Percentiles rank a stretch among this genome's conserved stretches.
phyloP scores from a whole-genome alignment of 257 asterid genomes.

The Anisodus tanguticus region DNA sequence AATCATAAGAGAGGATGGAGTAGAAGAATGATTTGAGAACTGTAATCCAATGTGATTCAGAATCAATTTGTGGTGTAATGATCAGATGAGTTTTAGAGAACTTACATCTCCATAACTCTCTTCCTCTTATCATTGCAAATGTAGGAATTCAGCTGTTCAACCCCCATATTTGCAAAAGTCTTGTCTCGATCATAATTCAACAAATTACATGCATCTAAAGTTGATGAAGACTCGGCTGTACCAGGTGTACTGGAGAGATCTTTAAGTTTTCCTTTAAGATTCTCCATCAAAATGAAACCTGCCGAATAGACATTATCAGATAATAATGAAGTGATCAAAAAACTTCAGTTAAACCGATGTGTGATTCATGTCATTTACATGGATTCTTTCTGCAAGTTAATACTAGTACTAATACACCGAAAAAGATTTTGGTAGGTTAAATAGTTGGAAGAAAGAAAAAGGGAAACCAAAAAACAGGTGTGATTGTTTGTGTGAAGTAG shows the following conservation, averaged over 20 bases:
- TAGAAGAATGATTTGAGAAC: neutral
- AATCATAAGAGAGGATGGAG: neutral
- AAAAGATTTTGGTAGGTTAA: neutral
- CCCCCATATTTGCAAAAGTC: conserved; percentile 45
- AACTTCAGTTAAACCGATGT: neutral
- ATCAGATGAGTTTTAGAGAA: conserved; percentile 22
- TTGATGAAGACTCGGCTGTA: conserved; percentile 13
- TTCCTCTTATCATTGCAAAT: conserved; percentile 52
- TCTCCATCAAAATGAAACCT: conserved; percentile 58
- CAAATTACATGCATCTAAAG: conserved; percentile 42
- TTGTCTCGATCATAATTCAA: conserved; percentile 41
- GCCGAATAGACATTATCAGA: conserved; percentile 22
- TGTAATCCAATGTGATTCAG: neutral
- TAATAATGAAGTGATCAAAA: neutral
- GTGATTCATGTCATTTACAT: conserved; percentile 7
- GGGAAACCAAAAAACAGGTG: neutral
- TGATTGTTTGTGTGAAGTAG: neutral
- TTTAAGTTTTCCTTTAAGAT: conserved; percentile 51
- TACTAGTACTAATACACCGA: neutral
- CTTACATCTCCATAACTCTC: conserved; percentile 58
- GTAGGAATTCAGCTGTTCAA: conserved; percentile 54
- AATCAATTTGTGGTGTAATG: neutral
- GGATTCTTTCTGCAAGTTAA: neutral
- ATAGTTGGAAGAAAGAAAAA: neutral
- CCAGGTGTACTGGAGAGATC: conserved; percentile 39